phyloP scores from a whole-genome alignment of 2,329 filamentous ascomycete species.

The Neonectria coccinea region DNA sequence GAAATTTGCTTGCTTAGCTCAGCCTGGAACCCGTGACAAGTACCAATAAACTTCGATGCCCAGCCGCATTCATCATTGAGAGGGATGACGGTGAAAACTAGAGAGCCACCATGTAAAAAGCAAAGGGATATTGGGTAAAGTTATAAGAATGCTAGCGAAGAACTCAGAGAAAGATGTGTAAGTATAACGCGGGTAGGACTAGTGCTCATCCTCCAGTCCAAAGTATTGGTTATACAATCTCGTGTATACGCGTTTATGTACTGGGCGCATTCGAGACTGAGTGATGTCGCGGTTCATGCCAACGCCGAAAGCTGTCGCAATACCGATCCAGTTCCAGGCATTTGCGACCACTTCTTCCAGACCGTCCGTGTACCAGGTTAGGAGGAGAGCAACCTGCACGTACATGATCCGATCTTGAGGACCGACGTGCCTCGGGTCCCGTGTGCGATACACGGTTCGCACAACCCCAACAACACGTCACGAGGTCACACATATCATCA shows the following conservation, averaged over 20 bases:
- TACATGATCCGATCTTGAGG: constrained; percentile 61
- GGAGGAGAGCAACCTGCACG: constrained; percentile 61
- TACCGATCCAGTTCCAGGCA: constrained; percentile 60
- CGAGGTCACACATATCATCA: not conserved
- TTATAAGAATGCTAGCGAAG: too few species aligned
- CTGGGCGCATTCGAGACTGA: constrained; percentile 10
- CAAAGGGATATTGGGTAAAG: too few species aligned
- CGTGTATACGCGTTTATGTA: constrained; percentile 19
- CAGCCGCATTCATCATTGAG: too few species aligned
- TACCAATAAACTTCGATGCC: not conserved
- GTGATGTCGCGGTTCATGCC: constrained; percentile 56
- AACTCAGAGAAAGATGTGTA: too few species aligned
- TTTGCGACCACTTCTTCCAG: constrained; percentile 63
- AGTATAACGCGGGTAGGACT: too few species aligned
- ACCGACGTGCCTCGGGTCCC: too few species aligned
- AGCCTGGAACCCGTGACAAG: not conserved
- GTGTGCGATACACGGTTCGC: not conserved
- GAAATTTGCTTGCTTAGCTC: not conserved
- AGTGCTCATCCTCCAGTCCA: too few species aligned
- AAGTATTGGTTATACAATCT: constrained; percentile 4
- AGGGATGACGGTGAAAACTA: too few species aligned
- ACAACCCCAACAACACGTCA: not conserved
- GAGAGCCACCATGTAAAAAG: too few species aligned
- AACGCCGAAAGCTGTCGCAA: constrained; percentile 60
- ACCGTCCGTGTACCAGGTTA: constrained; percentile 64